Percentiles rank a stretch among this genome's conserved stretches.
Evolutionary conservation across 371 early-diverging fungal genomes (phyloP).

Genomic region (Thermomucor indicae-seudaticae): DNA sequence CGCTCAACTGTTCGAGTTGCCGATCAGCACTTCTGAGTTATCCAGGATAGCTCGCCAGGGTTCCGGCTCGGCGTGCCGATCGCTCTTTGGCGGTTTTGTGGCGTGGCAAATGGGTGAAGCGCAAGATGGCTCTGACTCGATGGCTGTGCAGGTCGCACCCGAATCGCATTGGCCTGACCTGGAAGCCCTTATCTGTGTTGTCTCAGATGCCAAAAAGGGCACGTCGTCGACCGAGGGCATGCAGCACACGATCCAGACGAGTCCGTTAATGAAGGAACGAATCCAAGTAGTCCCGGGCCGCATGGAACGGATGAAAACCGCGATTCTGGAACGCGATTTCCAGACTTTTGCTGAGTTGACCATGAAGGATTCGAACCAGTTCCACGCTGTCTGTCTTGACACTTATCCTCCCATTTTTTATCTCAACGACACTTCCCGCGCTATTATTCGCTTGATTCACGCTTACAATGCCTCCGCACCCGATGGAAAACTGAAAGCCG

Average conservation of each 20-base stretch:
- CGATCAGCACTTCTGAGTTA: conserved; percentile 65
- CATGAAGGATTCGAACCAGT: conserved; percentile 98
- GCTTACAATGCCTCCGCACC: conserved; percentile 76
- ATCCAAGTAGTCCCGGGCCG: conserved; percentile 83
- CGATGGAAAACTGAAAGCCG: conserved; percentile 63
- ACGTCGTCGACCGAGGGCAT: conserved; percentile 94
- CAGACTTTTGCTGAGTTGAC: conserved; percentile 88
- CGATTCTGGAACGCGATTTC: conserved; percentile 87
- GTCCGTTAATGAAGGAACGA: conserved; percentile 82
- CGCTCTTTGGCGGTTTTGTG: conserved; percentile 96
- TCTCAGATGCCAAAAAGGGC: conserved; percentile 90
- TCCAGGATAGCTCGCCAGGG: conserved; percentile 95
- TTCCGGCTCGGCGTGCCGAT: conserved; percentile 97
- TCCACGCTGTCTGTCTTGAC: conserved; percentile 95
- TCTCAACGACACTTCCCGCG: conserved; percentile 90
- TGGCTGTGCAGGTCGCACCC: conserved; percentile 87
- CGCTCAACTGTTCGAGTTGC: conserved; percentile 72
- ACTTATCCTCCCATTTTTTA: conserved; percentile 96
- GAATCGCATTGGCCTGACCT: conserved; percentile 95
- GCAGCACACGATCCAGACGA: conserved; percentile 94
- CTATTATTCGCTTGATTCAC: conserved; percentile 81
- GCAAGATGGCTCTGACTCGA: conserved; percentile 82
- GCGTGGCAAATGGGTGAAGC: conserved; percentile 90
- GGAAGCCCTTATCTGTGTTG: conserved; percentile 91
- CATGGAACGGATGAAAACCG: conserved; percentile 82